Conservation (phyloP, 208 protist genomes). For the Leishmania mexicana region DNA sequence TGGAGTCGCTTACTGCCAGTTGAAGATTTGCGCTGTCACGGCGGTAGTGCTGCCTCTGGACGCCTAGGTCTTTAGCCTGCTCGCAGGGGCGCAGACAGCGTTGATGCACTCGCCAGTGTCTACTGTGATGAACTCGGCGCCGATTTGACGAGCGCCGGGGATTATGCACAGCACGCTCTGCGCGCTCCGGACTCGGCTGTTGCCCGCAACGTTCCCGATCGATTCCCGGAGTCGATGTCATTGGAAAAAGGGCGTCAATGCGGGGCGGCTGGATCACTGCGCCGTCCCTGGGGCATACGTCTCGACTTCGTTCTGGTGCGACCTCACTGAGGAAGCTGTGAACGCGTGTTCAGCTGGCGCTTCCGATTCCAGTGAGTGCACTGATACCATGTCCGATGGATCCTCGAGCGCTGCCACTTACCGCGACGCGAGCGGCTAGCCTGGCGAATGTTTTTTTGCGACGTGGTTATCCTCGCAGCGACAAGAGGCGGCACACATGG, state of each 20-base stretch:
- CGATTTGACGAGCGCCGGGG: background rate
- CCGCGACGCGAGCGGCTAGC: background rate
- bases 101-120: background rate
- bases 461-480: background rate
- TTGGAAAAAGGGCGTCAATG: constrained; percentile 8
- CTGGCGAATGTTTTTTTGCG: background rate
- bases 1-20: constrained; percentile 27
- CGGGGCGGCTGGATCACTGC: constrained; percentile 28
- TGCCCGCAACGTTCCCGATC: background rate
- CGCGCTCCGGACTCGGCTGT: background rate
- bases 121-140: constrained; percentile 13
- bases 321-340: background rate
- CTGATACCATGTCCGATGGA: background rate
- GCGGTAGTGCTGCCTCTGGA: constrained; percentile 24
- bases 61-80: constrained; percentile 22
- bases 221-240: background rate
- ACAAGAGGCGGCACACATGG: too few relatives aligned
- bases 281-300: constrained; percentile 1
- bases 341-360: too few relatives aligned
- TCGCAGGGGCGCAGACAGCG: background rate
- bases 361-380: background rate
- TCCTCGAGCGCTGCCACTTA: constrained; percentile 7
- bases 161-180: constrained; percentile 4
- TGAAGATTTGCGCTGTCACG: constrained; percentile 31
- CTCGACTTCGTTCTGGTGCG: background rate